Percentiles rank a stretch among this genome's conserved stretches.
Conservation (phyloP, 352 stramenopile species). For the Globisporangium irregulare region DNA sequence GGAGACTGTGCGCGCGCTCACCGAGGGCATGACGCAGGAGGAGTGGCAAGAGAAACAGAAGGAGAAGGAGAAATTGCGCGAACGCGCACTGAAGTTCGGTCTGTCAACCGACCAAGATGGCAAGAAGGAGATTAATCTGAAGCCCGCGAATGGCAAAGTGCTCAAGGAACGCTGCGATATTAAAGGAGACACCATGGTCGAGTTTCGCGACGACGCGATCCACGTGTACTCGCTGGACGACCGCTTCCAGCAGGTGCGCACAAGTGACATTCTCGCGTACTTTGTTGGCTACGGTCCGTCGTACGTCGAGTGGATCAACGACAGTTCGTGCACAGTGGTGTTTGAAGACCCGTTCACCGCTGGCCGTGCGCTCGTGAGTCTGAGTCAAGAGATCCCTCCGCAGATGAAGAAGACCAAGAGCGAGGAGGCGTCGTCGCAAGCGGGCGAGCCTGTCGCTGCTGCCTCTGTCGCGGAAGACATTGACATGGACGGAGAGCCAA, state of each 20-base stretch:
- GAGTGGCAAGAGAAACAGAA: constrained; percentile 60
- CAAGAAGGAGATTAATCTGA: constrained; percentile 26
- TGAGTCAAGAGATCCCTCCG: constrained; percentile 45
- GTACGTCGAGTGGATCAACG: constrained; percentile 88
- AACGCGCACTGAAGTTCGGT: constrained; percentile 73
- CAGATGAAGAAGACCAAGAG: constrained; percentile 37
- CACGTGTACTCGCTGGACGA: constrained; percentile 84
- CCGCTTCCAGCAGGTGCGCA: constrained; percentile 76
- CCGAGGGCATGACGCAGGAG: constrained; percentile 67
- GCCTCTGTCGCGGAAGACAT: constrained; percentile 35
- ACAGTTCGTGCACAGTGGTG: constrained; percentile 80
- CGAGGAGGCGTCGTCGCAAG: neutral
- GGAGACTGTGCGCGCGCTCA: constrained; percentile 54
- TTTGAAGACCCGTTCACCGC: constrained; percentile 79
- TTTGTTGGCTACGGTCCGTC: constrained; percentile 77
- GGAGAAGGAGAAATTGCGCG: constrained; percentile 59
- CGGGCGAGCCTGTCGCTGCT: neutral
- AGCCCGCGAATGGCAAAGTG: constrained; percentile 54
- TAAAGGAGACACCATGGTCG: constrained; percentile 29
- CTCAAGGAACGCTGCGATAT: constrained; percentile 59
- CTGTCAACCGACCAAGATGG: constrained; percentile 41
- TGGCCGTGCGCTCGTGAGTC: constrained; percentile 53
- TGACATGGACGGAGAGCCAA: constrained; percentile 50
- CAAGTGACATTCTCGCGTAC: constrained; percentile 74
- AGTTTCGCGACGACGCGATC: constrained; percentile 63